Evolutionary conservation across 176 grass and related monocot species (phyloP).

Genomic region (Dendrocalamus sinicus): DNA sequence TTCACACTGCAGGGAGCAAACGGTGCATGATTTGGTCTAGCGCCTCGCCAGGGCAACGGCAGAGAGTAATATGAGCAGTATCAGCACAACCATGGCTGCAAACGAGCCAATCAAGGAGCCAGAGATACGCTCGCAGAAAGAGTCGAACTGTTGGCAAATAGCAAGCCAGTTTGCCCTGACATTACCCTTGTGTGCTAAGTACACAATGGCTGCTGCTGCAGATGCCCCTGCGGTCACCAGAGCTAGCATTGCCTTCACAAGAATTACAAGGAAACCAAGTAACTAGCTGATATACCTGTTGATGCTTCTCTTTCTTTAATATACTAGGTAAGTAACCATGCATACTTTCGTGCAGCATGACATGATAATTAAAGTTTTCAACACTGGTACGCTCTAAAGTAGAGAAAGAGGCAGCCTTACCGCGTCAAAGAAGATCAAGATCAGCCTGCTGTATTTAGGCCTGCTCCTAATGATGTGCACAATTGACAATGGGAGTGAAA

Average conservation of each 20-base stretch:
- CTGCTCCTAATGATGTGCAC: slow-evolving; percentile 75
- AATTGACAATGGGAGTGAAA: slow-evolving; percentile 73
- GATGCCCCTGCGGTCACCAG: slow-evolving; percentile 66
- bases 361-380: not conserved
- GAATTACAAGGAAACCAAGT: slow-evolving; percentile 28
- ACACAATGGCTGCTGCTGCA: slow-evolving; percentile 66
- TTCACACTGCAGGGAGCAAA: slow-evolving; percentile 38
- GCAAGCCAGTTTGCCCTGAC: slow-evolving; percentile 77
- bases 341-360: slow-evolving; percentile 31
- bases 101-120: slow-evolving; percentile 82
- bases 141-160: slow-evolving; percentile 87
- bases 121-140: slow-evolving; percentile 69
- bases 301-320: slow-evolving; percentile 5
- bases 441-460: slow-evolving; percentile 54
- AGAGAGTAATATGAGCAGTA: slow-evolving; percentile 69
- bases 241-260: slow-evolving; percentile 75
- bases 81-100: slow-evolving; percentile 60
- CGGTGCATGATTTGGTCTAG: slow-evolving; percentile 30
- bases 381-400: not conserved
- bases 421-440: slow-evolving; percentile 63
- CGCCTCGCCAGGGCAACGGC: slow-evolving; percentile 55
- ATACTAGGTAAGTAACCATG: not conserved
- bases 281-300: slow-evolving; percentile 11
- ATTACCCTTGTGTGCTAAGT: slow-evolving; percentile 77
- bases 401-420: slow-evolving; percentile 30